Percentiles rank a stretch among this genome's conserved stretches.
Evolutionary conservation across 768 basidiomycete species (phyloP).

Genomic region (Kondoa malvinella): DNA sequence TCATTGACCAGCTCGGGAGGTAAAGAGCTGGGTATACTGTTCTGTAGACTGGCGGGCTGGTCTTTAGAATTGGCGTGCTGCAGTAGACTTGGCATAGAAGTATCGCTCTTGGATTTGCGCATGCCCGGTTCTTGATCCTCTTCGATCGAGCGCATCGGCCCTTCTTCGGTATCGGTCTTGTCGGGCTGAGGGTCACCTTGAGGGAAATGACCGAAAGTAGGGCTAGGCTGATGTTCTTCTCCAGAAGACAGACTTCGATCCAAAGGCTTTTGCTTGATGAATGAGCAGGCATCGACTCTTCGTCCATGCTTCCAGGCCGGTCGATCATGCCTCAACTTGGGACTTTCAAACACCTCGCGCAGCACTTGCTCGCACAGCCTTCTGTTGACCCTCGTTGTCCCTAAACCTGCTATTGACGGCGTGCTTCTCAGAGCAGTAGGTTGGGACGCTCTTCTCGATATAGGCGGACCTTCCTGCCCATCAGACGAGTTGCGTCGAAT

Average conservation of each 20-base stretch:
- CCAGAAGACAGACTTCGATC: background rate
- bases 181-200: background rate
- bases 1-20: background rate
- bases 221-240: background rate
- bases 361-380: constrained; percentile 92
- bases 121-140: background rate
- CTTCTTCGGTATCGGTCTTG: background rate
- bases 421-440: constrained; percentile 11
- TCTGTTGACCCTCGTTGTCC: constrained; percentile 83
- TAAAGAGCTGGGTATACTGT: background rate
- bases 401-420: constrained; percentile 28
- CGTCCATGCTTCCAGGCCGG: constrained; percentile 23
- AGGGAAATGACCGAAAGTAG: background rate
- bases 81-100: constrained; percentile 3
- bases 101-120: background rate
- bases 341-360: constrained; percentile 53
- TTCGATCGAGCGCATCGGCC: constrained; percentile 4
- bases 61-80: background rate
- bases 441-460: constrained; percentile 1
- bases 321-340: constrained; percentile 37
- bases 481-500: background rate
- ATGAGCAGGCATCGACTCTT: background rate
- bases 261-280: background rate
- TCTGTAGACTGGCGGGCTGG: background rate
- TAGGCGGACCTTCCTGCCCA: background rate